Base-by-base conservation (phyloP, 495 filamentous ascomycete genomes). In the Lepidopterella palustris region DNA sequence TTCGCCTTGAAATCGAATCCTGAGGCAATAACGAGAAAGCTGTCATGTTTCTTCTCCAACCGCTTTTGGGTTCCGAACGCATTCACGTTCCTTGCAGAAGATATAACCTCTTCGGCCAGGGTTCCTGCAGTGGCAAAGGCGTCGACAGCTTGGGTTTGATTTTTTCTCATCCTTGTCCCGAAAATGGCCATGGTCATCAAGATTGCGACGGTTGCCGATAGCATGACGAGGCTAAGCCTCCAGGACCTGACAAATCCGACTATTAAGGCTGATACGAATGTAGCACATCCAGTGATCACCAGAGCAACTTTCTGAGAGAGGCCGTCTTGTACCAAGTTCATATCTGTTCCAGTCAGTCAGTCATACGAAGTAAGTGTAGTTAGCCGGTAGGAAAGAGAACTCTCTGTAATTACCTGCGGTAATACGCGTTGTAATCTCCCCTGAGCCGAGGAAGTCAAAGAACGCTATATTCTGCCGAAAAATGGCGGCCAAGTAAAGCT, bases 31-130 rank as follows among this genome's bases (percentile, higher is more conserved):
- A 66, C 73, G 32, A 98, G 75, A 69, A 93, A 86, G 0, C 51
- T 70, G 61, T 95, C 88, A 69, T 97, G 97, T 74, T 92, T 85
- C 62, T 78, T 79, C 18, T 90, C 88, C 24, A 98, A 79, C 66
- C 91, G 89, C 51, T 90, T 85, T 72, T 98, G 91, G 0, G 91
- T 96, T 59, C 87, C 87, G 66, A 97, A 98, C 8, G 93, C 93
- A 4, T 86, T 85, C n/a, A 91, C 87, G 70, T 95, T 97, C 32
- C 93, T 82, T 63, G 97, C 87, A 6, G 91, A 96, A 67, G 88
- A 92, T 69, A 98, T 84, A 57, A 96, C 92, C 73, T 98, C 93
- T 71, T 97, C 93, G 0, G 89, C 92, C 20, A 98, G 80, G 0
- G 87, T 91, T 48, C 92, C 92, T 67, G 91, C 92, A 15, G 84